Percentiles rank a stretch among this genome's conserved stretches.
Evolutionary conservation across 2,329 filamentous ascomycete genomes (phyloP).

Genomic region (Aspergillus jensenii): DNA sequence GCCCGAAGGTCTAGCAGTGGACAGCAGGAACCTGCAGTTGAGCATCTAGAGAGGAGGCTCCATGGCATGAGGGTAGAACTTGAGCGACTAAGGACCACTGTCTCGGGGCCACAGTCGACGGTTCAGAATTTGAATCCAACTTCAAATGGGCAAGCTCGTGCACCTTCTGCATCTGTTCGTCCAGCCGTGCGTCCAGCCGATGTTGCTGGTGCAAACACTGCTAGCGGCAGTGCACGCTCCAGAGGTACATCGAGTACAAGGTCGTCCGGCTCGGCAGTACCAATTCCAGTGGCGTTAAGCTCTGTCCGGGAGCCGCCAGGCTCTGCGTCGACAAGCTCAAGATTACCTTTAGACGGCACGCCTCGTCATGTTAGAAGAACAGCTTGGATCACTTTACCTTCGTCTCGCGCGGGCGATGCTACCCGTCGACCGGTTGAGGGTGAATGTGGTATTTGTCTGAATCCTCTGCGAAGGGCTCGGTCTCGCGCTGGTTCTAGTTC

Average conservation of each 20-base stretch:
- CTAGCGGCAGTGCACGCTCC: no score
- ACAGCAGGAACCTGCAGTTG: neutral
- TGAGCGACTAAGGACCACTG: neutral
- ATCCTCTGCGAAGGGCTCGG: neutral
- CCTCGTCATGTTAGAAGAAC: neutral
- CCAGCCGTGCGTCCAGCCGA: no score
- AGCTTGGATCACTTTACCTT: neutral
- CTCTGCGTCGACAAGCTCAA: no score
- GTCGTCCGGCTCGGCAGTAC: no score
- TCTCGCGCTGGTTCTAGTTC: neutral
- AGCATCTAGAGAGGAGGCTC: neutral
- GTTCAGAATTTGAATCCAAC: neutral
- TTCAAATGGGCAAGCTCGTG: no score
- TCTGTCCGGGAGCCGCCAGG: no score
- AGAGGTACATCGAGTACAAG: no score
- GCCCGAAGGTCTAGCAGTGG: neutral
- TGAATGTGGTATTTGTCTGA: neutral
- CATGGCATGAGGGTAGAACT: neutral
- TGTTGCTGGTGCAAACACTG: no score
- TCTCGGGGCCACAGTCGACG: neutral
- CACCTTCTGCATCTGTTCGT: no score
- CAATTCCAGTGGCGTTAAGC: no score
- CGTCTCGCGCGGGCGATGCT: neutral
- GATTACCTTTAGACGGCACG: no score
- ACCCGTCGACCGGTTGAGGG: neutral